Base-by-base conservation (phyloP, 345 rosid genomes). In the Gossypium anomalum region DNA sequence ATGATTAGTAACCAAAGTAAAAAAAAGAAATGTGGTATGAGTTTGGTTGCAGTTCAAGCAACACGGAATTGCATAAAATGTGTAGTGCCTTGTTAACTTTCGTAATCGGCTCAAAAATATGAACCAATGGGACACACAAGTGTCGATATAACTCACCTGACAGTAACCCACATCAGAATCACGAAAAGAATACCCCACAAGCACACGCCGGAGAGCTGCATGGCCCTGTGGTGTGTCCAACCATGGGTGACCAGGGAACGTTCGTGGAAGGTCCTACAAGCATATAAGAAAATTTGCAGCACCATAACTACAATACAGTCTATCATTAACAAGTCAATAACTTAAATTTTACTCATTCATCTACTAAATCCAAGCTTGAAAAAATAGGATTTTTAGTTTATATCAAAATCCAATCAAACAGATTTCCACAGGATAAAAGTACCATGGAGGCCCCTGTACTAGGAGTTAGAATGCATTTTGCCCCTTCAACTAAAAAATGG, bases 171-270 rank as follows among this genome's bases (percentile, higher is more conserved):
- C 99, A 84, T 96, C 98, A 77, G 99, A 96, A 80, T 96, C 99
- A n/a, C 99, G 97, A 73, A 91, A 96, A 29, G 99, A 96, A 81
- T 96, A 96, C 8, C 83, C 98, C 57, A 96, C 97, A 76, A 96
- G 99, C 75, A 96, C 97, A 60, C 97, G 94, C 48, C 97, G 78
- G 29, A 96, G 86, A 56, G 99, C 75, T 75, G 97, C 93, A 84
- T 96, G 99, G 69, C 99, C 99, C 70, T 96, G 97, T 23, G 92
- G 92, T 62, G 99, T 96, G 87, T 96, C 99, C 84, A 96, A 81
- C 99, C 99, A 96, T 9, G 98, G 90, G 76, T 96, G 41, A 34
- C 41, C 41, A 1, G 41, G 41, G 41, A 34, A 34, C 1, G 41
- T 34, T 34, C 41, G 41, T 1, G 41, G 41, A 34, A 34, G 41